Evolutionary conservation across 805 yeast species (phyloP).

Genomic region (Candida verbasci): DNA sequence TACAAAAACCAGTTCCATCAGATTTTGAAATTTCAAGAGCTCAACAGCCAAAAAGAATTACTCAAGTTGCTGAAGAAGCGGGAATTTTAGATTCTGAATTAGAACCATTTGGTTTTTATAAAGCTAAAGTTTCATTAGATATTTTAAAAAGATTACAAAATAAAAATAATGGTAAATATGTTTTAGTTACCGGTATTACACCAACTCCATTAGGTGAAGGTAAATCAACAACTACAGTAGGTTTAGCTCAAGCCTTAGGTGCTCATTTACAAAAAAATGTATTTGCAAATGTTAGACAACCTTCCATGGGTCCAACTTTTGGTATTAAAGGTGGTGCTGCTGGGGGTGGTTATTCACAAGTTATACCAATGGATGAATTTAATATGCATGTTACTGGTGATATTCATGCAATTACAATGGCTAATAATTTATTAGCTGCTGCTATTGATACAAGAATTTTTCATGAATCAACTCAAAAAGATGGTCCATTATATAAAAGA

Average conservation of each 20-base stretch:
- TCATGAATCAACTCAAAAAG: slow-evolving; percentile 75
- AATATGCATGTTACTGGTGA: slow-evolving; percentile 85
- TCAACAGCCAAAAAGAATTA: slow-evolving; percentile 67
- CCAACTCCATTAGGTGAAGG: slow-evolving; percentile 88
- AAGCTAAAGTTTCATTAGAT: slow-evolving; percentile 69
- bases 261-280: slow-evolving; percentile 68
- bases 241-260: slow-evolving; percentile 75
- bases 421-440: slow-evolving; percentile 76
- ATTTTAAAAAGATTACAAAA: slow-evolving; percentile 59
- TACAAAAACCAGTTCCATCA: slow-evolving; percentile 70
- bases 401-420: slow-evolving; percentile 80
- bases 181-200: slow-evolving; percentile 77
- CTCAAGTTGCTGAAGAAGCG: slow-evolving; percentile 63
- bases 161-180: slow-evolving; percentile 63
- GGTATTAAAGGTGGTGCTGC: slow-evolving; percentile 92
- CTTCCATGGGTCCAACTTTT: slow-evolving; percentile 85
- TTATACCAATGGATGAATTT: slow-evolving; percentile 85
- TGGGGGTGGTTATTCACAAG: slow-evolving; percentile 86
- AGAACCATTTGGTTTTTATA: slow-evolving; percentile 71
- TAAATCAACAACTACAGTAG: slow-evolving; percentile 79
- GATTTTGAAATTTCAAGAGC: slow-evolving; percentile 76
- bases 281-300: slow-evolving; percentile 81
- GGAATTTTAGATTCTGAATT: slow-evolving; percentile 65
- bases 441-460: slow-evolving; percentile 84
- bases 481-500: slow-evolving; percentile 68